Evolutionary conservation across 2,329 filamentous ascomycete species (phyloP).

Genomic region (Pezicula radicicola): DNA sequence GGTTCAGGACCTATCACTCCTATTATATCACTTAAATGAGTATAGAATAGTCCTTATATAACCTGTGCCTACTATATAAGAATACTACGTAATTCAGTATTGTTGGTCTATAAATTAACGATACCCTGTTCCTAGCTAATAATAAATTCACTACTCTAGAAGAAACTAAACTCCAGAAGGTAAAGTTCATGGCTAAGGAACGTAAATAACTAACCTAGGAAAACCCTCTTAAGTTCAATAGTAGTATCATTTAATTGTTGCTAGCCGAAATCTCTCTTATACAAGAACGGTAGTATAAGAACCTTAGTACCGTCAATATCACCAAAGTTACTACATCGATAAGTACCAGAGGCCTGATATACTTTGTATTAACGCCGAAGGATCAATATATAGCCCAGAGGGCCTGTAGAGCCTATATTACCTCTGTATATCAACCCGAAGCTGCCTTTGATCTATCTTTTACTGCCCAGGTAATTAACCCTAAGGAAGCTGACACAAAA

Average conservation of each 20-base stretch:
- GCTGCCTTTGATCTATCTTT: too few relatives aligned
- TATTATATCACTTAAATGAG: constrained; percentile 5
- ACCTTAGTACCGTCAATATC: too few relatives aligned
- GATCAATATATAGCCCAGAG: too few relatives aligned
- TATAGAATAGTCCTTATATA: constrained; percentile 6
- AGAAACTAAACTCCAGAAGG: constrained; percentile 5
- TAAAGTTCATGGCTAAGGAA: constrained; percentile 7
- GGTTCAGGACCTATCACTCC: constrained; percentile 8
- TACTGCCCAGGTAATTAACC: too few relatives aligned
- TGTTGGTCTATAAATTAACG: constrained; percentile 9
- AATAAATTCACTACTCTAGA: constrained; percentile 1
- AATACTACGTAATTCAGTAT: constrained; percentile 1
- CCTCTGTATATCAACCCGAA: too few relatives aligned
- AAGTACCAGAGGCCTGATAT: background rate
- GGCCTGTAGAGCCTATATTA: too few relatives aligned
- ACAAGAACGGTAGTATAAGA: too few relatives aligned
- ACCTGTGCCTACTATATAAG: background rate
- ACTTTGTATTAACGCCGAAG: too few relatives aligned
- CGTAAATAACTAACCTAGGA: background rate
- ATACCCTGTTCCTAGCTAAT: constrained; percentile 8
- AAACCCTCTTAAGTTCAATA: background rate
- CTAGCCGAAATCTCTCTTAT: too few relatives aligned
- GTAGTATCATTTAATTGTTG: too few relatives aligned
- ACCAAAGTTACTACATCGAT: too few relatives aligned
- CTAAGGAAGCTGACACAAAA: too few relatives aligned